Evolutionary conservation across 208 protist species (phyloP).

Genomic region (Acanthamoeba quina): DNA sequence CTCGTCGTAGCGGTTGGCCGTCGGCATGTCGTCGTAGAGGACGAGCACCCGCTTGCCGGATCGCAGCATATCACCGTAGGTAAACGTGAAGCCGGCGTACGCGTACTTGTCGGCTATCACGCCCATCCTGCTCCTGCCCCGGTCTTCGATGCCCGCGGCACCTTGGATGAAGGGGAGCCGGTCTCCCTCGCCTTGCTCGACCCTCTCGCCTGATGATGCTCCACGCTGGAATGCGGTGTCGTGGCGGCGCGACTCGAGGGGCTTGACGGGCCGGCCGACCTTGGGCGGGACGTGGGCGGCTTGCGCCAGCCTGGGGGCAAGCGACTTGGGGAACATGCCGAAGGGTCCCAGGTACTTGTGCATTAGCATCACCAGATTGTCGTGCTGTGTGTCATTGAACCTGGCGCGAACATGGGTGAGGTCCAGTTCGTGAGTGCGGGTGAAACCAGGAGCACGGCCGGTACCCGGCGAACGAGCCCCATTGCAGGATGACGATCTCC

Average conservation of each 20-base stretch:
- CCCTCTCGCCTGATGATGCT: neutral
- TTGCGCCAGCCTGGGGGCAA: neutral
- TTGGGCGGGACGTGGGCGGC: neutral
- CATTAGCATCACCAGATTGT: neutral
- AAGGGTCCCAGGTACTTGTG: neutral
- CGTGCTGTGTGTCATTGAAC: conserved; percentile 16
- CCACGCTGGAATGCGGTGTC: no score
- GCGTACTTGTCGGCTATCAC: neutral
- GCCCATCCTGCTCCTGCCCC: neutral
- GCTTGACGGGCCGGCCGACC: neutral
- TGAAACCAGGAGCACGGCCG: neutral
- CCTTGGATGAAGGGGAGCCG: neutral
- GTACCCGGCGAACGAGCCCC: neutral
- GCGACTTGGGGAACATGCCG: conserved; percentile 4
- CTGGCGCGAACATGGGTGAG: neutral
- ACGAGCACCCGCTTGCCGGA: neutral
- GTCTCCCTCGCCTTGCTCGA: neutral
- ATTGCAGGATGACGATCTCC: neutral
- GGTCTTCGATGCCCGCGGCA: neutral
- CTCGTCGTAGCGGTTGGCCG: neutral
- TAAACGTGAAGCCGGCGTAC: neutral
- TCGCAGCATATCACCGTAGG: neutral
- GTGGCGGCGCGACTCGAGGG: neutral
- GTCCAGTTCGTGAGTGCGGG: neutral
- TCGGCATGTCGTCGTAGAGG: neutral